These are phyloP conservation scores for Cryptococcus sp. DNA, from an alignment of 1,284 basidiomycete species.

Conservation along the genomic window DNA sequence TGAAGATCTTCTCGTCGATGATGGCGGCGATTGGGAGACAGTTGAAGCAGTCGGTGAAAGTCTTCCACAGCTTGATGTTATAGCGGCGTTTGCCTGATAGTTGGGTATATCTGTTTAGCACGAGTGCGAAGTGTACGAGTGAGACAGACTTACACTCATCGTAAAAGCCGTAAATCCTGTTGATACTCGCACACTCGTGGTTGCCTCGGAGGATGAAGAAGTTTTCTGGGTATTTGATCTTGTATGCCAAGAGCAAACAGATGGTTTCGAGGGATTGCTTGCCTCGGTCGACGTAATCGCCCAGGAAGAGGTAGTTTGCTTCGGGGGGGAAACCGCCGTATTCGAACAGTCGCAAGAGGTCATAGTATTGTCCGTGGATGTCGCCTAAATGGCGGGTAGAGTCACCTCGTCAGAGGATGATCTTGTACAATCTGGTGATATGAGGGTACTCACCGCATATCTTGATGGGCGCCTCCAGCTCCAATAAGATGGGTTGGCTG, in stretches of 20 bases:
- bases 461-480: slow-evolving; percentile 65
- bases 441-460: slow-evolving; percentile 58
- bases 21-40: slow-evolving; percentile 65
- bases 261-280: slow-evolving; percentile 66
- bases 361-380: slow-evolving; percentile 65
- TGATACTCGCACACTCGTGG: slow-evolving; percentile 64
- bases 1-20: slow-evolving; percentile 66
- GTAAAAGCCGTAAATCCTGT: slow-evolving; percentile 65
- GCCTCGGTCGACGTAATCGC: slow-evolving; percentile 64
- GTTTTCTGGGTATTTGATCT: slow-evolving; percentile 67
- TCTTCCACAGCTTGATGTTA: slow-evolving; percentile 69
- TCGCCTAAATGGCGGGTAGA: slow-evolving; percentile 50
- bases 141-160: slow-evolving; percentile 57
- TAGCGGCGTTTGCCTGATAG: slow-evolving; percentile 60
- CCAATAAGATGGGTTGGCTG: slow-evolving; percentile 63
- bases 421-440: too few relatives aligned
- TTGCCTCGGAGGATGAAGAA: slow-evolving; percentile 65
- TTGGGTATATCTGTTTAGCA: too few relatives aligned
- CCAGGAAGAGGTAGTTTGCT: slow-evolving; percentile 65
- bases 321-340: slow-evolving; percentile 65
- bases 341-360: slow-evolving; percentile 63
- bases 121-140: not conserved
- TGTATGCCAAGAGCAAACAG: slow-evolving; percentile 58
- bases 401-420: not conserved
- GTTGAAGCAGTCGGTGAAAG: slow-evolving; percentile 67